Base-by-base conservation (phyloP, 495 filamentous ascomycete genomes). In the Lindgomyces ingoldianus region DNA sequence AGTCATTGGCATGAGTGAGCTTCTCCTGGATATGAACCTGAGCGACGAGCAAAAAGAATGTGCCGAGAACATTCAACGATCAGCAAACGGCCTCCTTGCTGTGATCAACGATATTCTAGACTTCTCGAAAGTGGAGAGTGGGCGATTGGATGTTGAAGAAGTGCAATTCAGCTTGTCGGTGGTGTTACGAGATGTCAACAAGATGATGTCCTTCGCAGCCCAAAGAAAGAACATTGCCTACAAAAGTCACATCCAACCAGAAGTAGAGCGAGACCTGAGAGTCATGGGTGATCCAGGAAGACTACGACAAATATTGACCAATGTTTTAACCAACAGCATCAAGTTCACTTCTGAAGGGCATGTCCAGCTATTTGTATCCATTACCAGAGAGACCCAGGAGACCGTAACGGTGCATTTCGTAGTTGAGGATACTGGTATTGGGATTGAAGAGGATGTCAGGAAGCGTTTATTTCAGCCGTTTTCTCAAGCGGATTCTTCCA, bases 21-120 rank as follows among this genome's bases (percentile, higher is more conserved):
- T 77, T 14, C 68, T 76, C 11, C 60, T 87, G 21, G 87, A 88
- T 65, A 90, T 84, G n/a, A 70, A 78, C 6, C 75, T 96, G 25
- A 78, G 81, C 41, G 75, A 81, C 1, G 87, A 92, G 49, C 89
- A 93, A 69, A 78, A 79, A 22, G 90, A 94, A 41, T 90, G 84
- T 56, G 84, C 88, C 0, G 85, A 89, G 44, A 91, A 91, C 62
- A 87, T 96, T 27, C 85, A 91, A 65, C 82, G 89, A 19, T 94
- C 90, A 0, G 91, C 87, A 0, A 91, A 91, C 54, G 83, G 87
- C 1, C 76, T 96, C n/a, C 75, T 96, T 19, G 89, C 89, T 2
- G 87, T 96, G 22, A 94, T 96, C 74, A 95, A 96, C 60, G 91
- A 96, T 66, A 93, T 94, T 39, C 78, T 96, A 2, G 91, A 95